A percentile compares a stretch with the other conserved stretches of the same genome.
phyloP scores from a whole-genome alignment of 2,329 filamentous ascomycete genomes.

The Septoria linicola region DNA sequence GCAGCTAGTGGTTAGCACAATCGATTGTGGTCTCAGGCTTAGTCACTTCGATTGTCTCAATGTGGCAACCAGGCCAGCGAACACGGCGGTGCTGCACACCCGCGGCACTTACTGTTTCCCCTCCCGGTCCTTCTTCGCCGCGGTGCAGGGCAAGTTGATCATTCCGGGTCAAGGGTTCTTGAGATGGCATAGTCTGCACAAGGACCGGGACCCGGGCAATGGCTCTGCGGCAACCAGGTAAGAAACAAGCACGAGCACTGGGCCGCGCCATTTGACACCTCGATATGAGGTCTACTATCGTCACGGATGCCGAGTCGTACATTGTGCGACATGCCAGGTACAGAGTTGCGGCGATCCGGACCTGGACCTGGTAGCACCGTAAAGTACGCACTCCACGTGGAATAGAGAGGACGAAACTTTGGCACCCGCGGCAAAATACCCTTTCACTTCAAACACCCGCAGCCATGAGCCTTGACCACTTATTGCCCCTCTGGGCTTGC shows the following conservation, averaged over 20 bases:
- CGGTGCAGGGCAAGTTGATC: slow-evolving; percentile 2
- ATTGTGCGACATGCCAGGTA: slow-evolving; percentile 15
- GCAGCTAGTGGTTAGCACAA: background rate
- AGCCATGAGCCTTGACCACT: slow-evolving; percentile 18
- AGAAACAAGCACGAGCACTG: slow-evolving; percentile 9
- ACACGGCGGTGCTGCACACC: no score
- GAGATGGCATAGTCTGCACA: background rate
- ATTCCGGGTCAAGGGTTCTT: background rate
- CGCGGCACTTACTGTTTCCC: background rate
- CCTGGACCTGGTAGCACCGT: slow-evolving; percentile 16
- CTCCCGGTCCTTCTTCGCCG: slow-evolving; percentile 13
- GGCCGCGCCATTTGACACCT: background rate
- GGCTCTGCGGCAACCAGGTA: slow-evolving; percentile 5
- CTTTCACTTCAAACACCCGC: slow-evolving; percentile 10
- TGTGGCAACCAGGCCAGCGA: background rate
- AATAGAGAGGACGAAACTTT: slow-evolving; percentile 15
- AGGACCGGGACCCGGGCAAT: slow-evolving; percentile 4
- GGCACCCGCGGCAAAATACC: slow-evolving; percentile 12
- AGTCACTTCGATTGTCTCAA: background rate
- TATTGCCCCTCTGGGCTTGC: slow-evolving; percentile 6
- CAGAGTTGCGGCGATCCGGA: slow-evolving; percentile 23
- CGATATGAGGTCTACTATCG: slow-evolving; percentile 15
- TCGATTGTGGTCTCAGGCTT: background rate
- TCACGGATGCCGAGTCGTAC: slow-evolving; percentile 18
- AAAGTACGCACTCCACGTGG: slow-evolving; percentile 23